Percentiles rank a stretch among this genome's conserved stretches.
These are phyloP conservation scores for Hypoxylon rubiginosum DNA, from an alignment of 2,329 filamentous ascomycete genomes.

Conservation along the genomic window DNA sequence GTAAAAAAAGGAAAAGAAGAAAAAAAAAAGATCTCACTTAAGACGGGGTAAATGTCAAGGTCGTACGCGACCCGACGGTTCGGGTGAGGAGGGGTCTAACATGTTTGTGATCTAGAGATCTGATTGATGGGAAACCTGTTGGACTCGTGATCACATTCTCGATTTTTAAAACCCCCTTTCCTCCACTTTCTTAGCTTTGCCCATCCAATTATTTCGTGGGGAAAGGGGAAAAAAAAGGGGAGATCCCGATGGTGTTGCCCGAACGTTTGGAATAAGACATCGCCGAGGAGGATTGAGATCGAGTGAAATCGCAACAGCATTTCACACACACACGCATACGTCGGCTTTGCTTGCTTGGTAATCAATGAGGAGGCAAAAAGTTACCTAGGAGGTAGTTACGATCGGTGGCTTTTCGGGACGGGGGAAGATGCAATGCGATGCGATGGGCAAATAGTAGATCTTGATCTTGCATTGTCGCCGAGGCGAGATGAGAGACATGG, in stretches of 20 bases:
- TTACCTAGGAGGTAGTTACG: too few species aligned
- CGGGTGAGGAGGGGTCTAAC: conserved; percentile 36
- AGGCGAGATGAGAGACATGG: conserved; percentile 32
- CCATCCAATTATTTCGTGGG: conserved; percentile 5
- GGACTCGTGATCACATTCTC: conserved; percentile 23
- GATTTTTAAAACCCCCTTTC: conserved; percentile 1
- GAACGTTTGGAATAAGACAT: conserved; percentile 13
- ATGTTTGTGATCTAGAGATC: conserved; percentile 38
- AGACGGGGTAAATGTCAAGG: conserved; percentile 37
- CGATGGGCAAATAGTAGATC: conserved; percentile 30
- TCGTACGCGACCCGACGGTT: conserved; percentile 42
- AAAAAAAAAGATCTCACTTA: conserved; percentile 35
- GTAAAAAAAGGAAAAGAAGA: conserved; percentile 25
- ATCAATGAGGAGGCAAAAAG: not conserved
- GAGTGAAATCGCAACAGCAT: not conserved
- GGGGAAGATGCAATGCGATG: conserved; percentile 18
- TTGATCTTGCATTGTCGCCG: conserved; percentile 37
- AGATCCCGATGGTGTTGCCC: conserved; percentile 4
- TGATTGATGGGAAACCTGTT: conserved; percentile 33
- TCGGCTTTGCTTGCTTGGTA: not conserved
- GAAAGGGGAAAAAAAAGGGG: conserved; percentile 4
- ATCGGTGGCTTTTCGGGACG: conserved; percentile 1
- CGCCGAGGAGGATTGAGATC: not conserved
- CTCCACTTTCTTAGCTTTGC: conserved; percentile 8
- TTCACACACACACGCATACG: not conserved